phyloP scores from a whole-genome alignment of 2,329 filamentous ascomycete species.

The Myriosclerotinia scirpicola region DNA sequence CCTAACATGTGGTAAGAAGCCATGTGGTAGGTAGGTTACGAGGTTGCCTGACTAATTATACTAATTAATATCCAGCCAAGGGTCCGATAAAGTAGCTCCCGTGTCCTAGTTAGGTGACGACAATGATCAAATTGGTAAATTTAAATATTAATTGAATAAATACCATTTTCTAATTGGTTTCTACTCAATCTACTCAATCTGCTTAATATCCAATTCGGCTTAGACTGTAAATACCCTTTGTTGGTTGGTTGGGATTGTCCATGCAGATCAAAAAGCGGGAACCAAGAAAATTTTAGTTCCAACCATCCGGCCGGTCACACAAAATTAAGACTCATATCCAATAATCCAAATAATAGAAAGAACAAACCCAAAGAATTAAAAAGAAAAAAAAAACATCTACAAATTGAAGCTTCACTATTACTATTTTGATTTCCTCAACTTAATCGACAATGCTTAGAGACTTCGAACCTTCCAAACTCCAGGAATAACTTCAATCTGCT shows the following conservation, averaged over 20 bases:
- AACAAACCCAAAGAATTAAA: not conserved
- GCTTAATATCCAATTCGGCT: not conserved
- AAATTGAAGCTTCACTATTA: not conserved
- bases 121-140: conserved; percentile 9
- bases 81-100: not conserved
- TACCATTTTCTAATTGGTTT: not conserved
- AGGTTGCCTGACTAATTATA: not conserved
- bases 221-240: not conserved
- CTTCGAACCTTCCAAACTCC: conserved; percentile 37
- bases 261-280: conserved; percentile 17
- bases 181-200: not conserved
- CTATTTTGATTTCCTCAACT: conserved; percentile 22
- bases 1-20: not conserved
- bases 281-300: conserved; percentile 13
- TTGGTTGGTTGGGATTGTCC: conserved; percentile 12
- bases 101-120: not conserved
- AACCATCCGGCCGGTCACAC: conserved; percentile 14
- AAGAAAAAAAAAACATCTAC: not conserved
- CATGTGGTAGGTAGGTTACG: not conserved
- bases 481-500: conserved; percentile 30
- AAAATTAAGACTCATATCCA: conserved; percentile 12
- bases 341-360: conserved; percentile 14
- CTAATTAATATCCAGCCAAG: too few relatives aligned
- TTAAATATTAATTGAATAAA: conserved; percentile 1
- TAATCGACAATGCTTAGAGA: conserved; percentile 37